Percentiles rank a stretch among this genome's conserved stretches.
phyloP scores from a whole-genome alignment of 805 yeast species.

The fission yeast (Schizosaccharomyces pombe) region DNA sequence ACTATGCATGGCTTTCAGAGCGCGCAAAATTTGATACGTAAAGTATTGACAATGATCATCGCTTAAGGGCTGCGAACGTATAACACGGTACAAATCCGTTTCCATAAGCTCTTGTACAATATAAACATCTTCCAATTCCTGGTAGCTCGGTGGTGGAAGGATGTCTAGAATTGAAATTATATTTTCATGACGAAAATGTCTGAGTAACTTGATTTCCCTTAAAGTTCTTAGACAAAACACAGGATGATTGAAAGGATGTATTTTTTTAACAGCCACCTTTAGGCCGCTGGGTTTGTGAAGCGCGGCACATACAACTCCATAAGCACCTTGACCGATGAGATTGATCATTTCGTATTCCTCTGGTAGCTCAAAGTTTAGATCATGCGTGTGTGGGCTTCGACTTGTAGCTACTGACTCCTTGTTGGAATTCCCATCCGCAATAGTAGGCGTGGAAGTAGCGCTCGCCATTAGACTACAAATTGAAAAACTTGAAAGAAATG shows the following conservation, averaged over 20 bases:
- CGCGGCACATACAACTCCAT: constrained; percentile 73
- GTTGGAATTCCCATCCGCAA: neutral
- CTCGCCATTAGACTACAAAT: neutral
- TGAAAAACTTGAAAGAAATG: too few relatives aligned
- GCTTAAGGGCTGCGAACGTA: constrained; percentile 53
- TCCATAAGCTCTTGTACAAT: constrained; percentile 57
- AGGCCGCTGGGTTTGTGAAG: constrained; percentile 65
- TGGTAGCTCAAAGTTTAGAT: constrained; percentile 52
- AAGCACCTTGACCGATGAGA: constrained; percentile 87
- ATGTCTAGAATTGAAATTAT: constrained; percentile 74
- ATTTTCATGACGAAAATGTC: constrained; percentile 83
- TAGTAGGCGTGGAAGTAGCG: neutral
- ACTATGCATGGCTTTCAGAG: constrained; percentile 70
- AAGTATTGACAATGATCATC: constrained; percentile 92
- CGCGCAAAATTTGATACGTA: constrained; percentile 73
- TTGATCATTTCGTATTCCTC: constrained; percentile 68
- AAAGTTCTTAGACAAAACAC: constrained; percentile 75
- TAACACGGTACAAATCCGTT: constrained; percentile 64
- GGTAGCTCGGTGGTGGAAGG: constrained; percentile 58
- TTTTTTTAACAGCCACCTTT: constrained; percentile 85
- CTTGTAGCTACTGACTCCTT: neutral
- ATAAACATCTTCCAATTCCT: constrained; percentile 65
- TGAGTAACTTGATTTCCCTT: constrained; percentile 67
- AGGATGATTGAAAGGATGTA: constrained; percentile 73
- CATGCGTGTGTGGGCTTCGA: constrained; percentile 14